Evolutionary conservation across 2,329 filamentous ascomycete species (phyloP).

Genomic region (Botryotinia globosa): DNA sequence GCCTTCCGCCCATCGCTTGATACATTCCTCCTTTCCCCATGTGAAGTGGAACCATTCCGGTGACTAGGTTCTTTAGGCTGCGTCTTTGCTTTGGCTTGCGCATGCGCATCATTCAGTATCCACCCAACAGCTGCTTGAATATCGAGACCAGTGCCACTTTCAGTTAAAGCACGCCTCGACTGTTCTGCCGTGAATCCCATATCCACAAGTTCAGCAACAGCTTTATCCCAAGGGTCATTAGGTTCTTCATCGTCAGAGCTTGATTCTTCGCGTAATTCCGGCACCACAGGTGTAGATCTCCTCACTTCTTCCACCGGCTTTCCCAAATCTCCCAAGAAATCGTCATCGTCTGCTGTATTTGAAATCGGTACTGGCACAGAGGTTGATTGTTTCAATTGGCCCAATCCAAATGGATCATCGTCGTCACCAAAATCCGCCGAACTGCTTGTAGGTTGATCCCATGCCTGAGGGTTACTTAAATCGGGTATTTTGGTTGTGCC

Average conservation of each 20-base stretch:
- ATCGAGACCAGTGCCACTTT: constrained; percentile 75
- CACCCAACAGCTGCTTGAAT: constrained; percentile 85
- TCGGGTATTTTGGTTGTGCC: constrained; percentile 44
- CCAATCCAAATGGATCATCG: constrained; percentile 85
- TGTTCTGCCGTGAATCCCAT: constrained; percentile 91
- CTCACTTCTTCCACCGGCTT: constrained; percentile 63
- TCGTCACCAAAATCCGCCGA: constrained; percentile 51
- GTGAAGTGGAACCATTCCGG: constrained; percentile 28
- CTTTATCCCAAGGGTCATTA: constrained; percentile 69
- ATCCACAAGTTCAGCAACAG: constrained; percentile 84
- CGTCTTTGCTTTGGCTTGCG: constrained; percentile 72
- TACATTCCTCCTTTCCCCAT: constrained; percentile 34
- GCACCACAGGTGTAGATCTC: constrained; percentile 42
- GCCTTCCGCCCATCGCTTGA: constrained; percentile 38
- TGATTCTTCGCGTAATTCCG: constrained; percentile 27
- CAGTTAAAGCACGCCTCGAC: constrained; percentile 73
- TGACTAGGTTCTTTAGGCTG: constrained; percentile 45
- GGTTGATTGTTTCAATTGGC: constrained; percentile 48
- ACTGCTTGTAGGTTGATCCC: constrained; percentile 40
- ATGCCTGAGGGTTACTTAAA: constrained; percentile 53
- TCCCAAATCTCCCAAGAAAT: constrained; percentile 63
- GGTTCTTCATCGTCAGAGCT: constrained; percentile 29
- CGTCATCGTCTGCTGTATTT: constrained; percentile 54
- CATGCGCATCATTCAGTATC: constrained; percentile 78
- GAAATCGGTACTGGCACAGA: constrained; percentile 33